phyloP scores from a whole-genome alignment of 768 basidiomycete genomes.

The Xerocomus brunneocitrinus region DNA sequence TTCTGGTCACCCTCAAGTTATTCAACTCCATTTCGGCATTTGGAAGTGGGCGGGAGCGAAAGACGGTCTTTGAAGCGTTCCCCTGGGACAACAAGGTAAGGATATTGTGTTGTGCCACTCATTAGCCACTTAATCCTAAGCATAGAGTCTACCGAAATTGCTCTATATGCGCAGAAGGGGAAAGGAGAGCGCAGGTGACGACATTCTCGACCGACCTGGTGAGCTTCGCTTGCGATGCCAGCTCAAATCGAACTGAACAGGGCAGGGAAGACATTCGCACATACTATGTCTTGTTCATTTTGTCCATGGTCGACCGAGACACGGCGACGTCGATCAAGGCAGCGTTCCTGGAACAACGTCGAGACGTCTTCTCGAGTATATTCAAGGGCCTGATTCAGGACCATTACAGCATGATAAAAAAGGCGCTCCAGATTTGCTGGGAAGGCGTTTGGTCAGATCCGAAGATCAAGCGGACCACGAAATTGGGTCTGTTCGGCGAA shows the following conservation, averaged over 20 bases:
- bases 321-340: conserved; percentile 51
- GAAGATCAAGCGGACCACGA: conserved; percentile 65
- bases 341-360: conserved; percentile 65
- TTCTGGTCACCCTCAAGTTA: conserved; percentile 61
- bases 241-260: background rate
- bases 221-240: conserved; percentile 3
- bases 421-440: conserved; percentile 72
- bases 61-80: conserved; percentile 60
- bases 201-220: conserved; percentile 58
- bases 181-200: conserved; percentile 35
- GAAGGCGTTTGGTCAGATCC: conserved; percentile 69
- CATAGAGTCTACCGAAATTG: conserved; percentile 61
- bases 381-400: conserved; percentile 73
- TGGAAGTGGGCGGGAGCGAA: conserved; percentile 62
- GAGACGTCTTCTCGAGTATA: conserved; percentile 58
- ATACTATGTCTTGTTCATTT: conserved; percentile 63
- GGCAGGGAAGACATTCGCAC: conserved; percentile 67
- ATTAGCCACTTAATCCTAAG: background rate
- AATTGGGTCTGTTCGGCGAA: conserved; percentile 71
- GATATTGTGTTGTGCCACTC: background rate
- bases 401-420: conserved; percentile 54
- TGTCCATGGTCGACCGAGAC: conserved; percentile 61
- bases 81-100: conserved; percentile 74
- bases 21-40: conserved; percentile 59
- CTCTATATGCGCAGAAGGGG: conserved; percentile 65